These are phyloP conservation scores for Setaria italica DNA, from an alignment of 202 grass and related monocot species.

Conservation along the genomic window DNA sequence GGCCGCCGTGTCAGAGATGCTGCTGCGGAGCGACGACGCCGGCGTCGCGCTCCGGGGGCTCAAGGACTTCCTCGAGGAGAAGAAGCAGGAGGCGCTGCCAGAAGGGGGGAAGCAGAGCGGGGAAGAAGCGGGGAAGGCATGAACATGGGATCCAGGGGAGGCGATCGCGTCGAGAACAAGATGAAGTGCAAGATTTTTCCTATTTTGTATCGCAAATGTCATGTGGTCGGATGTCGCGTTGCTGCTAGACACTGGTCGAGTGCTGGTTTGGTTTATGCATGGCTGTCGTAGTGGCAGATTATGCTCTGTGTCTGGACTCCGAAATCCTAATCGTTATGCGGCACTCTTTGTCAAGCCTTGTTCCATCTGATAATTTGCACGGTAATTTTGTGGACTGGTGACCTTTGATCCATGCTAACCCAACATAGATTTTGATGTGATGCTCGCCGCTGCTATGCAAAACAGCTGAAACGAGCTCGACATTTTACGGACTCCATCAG, in stretches of 20 bases:
- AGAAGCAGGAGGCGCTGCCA: not conserved
- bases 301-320: not conserved
- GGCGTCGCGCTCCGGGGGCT: conserved; percentile 43
- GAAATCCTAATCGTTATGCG: not conserved
- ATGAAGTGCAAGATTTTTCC: not conserved
- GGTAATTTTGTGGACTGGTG: too few relatives aligned
- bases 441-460: too few relatives aligned
- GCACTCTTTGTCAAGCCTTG: not conserved
- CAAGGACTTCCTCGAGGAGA: conserved; percentile 28
- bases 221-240: not conserved
- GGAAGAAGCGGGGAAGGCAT: not conserved
- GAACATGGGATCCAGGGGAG: not conserved
- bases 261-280: not conserved
- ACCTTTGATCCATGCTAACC: too few relatives aligned
- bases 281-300: not conserved
- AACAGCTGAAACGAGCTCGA: too few relatives aligned
- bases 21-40: conserved; percentile 52
- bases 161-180: not conserved
- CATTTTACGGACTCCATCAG: too few relatives aligned
- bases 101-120: not conserved
- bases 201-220: not conserved
- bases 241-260: not conserved
- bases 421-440: too few relatives aligned
- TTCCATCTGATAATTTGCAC: not conserved
- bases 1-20: conserved; percentile 53